Evolutionary conservation across 1,284 basidiomycete species (phyloP), one percentile per base, ranked within the genome.

Genomic region (Prillingera fragicola): DNA sequence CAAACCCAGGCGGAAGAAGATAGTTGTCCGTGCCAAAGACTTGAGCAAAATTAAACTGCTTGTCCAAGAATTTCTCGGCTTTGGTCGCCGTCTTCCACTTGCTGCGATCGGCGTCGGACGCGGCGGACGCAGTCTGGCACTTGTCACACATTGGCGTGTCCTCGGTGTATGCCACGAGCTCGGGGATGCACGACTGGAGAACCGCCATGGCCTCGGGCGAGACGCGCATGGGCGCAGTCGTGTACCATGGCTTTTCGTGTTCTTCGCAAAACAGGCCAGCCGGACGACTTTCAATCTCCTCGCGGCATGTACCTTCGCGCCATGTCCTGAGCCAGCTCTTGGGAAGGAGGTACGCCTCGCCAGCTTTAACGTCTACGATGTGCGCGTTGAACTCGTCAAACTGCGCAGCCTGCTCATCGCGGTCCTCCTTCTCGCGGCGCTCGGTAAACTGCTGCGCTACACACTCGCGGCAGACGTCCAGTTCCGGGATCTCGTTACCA

Each of bases 361-460:
- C 24, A 3, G 28, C 48, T 3, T 34, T 50, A 13, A 25, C 36
- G 5, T 19, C 14, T n/a, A n/a, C n/a, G n/a, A n/a, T n/a, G n/a
- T n/a, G n/a, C n/a, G n/a, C n/a, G 38, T 63, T 59, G 12, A 60
- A 34, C 15, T 41, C 21, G 25, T 64, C 46, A 33, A 65, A 67
- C 5, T 28, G 33, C 3, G 12, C 18, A 3, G 62, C 36, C 13
- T 51, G 50, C 5, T 46, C 40, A 3, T 32, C 25, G 5, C 37
- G 45, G 13, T 49, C 36, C 3, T 39, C 24, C 14, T 36, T 23
- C 3, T 32, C 29, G 4, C 37, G 15, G 6, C 29, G 36, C 2
- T 17, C 6, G 12, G 28, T 24, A 29, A 56, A 64, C 5, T 33
- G 46, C 0, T 36, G 40, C 18, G 45, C 56, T 14, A 67, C 49